Percentiles rank a stretch among this genome's conserved stretches.
Evolutionary conservation across 1,284 basidiomycete genomes (phyloP).

Genomic region (Kwoniella shivajii): DNA sequence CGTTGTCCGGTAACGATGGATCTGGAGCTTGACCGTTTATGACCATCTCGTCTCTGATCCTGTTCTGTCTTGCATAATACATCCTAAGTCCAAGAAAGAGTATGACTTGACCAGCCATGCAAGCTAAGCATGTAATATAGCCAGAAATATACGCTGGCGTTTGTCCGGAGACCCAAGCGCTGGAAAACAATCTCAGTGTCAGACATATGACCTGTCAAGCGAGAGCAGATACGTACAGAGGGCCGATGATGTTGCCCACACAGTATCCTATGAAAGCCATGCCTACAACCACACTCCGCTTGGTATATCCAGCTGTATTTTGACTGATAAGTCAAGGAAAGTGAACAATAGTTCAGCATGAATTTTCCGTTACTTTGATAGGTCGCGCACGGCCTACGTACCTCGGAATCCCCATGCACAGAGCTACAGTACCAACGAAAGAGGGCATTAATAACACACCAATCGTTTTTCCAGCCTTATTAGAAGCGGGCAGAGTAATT

Average conservation of each 20-base stretch:
- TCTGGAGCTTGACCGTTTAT: slow-evolving; percentile 3
- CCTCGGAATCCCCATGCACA: slow-evolving; percentile 10
- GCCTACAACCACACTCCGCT: slow-evolving; percentile 7
- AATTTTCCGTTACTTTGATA: no score
- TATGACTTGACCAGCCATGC: slow-evolving; percentile 8
- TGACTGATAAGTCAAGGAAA: background rate
- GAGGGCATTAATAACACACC: slow-evolving; percentile 12
- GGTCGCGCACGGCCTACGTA: background rate
- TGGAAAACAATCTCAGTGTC: background rate
- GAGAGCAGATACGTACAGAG: slow-evolving; percentile 6
- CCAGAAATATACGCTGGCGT: slow-evolving; percentile 9
- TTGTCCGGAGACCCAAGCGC: slow-evolving; percentile 8
- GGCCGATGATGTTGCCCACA: slow-evolving; percentile 8
- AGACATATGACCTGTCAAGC: background rate
- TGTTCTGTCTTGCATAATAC: slow-evolving; percentile 7
- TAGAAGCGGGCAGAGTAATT: slow-evolving; percentile 6
- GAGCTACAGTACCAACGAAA: slow-evolving; percentile 7
- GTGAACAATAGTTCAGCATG: no score
- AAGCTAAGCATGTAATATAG: slow-evolving; percentile 6
- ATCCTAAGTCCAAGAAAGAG: slow-evolving; percentile 2
- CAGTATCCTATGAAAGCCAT: slow-evolving; percentile 12
- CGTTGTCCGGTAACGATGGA: background rate
- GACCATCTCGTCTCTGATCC: slow-evolving; percentile 1
- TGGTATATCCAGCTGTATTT: slow-evolving; percentile 10
- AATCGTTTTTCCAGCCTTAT: slow-evolving; percentile 12